Evolutionary conservation across 2,329 filamentous ascomycete genomes (phyloP), one percentile per base, ranked within the genome.

Genomic region (Fusarium mexicanum): DNA sequence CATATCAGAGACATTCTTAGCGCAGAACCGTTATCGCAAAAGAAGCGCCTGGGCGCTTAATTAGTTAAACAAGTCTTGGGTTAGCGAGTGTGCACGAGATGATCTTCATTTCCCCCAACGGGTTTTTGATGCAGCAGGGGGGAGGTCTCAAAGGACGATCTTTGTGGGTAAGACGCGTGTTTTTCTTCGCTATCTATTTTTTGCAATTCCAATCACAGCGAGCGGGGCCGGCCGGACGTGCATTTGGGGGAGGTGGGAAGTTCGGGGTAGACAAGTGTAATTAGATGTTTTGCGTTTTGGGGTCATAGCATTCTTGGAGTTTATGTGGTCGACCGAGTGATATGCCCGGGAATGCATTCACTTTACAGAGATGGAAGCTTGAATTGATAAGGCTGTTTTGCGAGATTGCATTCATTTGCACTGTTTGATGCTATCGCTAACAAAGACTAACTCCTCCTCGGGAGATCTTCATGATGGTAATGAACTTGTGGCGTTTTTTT

Each of bases 61-160:
- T 46, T 65, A 50, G n/a, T 26, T 40, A n/a, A 31, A 40, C 16
- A 54, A 18, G 9, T 38, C 12, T 29, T 44, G 31, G 7, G 31
- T 59, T 57, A 57, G 37, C 43, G 37, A 24, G 38, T 22, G 50
- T 69, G 68, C 53, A 67, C 33, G 61, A 76, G 75, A 76, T 76
- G 74, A 76, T 76, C 74, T 75, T 76, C 74, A 76, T 76, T 76
- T 76, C 64, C 74, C 57, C 71, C 60, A 72, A 72, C 70, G 64
- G 46, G 57, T 26, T 62, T 67, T 48, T 72, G 69, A 69, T 72
- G 67, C 43, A 68, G 35, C 51, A 68, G 44, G 55, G 66, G 66
- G 48, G 41, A 38, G 51, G 35, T 6, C 20, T 59, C 24, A 24
- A 44, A 41, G 22, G 53, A 51, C 48, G 66, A 76, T 74, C 69